phyloP scores from a whole-genome alignment of 306 rosid species.

The Pyrus pyrifolia region DNA sequence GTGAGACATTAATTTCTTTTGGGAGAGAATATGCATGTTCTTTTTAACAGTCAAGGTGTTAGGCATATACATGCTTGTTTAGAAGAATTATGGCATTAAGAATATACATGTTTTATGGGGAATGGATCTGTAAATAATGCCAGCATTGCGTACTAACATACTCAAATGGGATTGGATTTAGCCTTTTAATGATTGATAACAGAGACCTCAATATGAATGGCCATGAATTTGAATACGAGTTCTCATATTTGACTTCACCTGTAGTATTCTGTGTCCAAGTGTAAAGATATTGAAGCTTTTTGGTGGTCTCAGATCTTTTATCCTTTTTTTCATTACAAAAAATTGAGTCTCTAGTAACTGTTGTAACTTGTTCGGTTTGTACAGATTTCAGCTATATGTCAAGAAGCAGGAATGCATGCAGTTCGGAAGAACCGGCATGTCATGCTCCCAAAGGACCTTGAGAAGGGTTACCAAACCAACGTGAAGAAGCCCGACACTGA shows the following conservation, averaged over 20 bases:
- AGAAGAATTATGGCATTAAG: too few species aligned
- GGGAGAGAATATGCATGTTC: neutral
- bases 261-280: neutral
- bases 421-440: constrained; percentile 94
- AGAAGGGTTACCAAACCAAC: constrained; percentile 90
- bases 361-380: neutral
- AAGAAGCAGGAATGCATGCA: constrained; percentile 99
- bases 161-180: neutral
- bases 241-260: neutral
- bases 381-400: constrained; percentile 94
- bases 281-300: neutral
- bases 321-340: neutral
- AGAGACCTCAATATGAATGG: neutral
- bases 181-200: neutral
- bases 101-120: too few species aligned
- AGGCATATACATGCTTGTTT: too few species aligned
- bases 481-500: constrained; percentile 99
- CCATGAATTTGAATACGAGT: neutral
- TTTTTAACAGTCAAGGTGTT: too few species aligned
- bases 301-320: neutral
- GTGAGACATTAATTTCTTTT: constrained; percentile 34
- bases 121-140: too few species aligned
- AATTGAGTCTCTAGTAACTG: neutral
- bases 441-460: constrained; percentile 94
- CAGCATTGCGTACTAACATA: too few species aligned